Conservation (phyloP, 108 stramenopile species). For the Aurantiochytrium sp. region DNA sequence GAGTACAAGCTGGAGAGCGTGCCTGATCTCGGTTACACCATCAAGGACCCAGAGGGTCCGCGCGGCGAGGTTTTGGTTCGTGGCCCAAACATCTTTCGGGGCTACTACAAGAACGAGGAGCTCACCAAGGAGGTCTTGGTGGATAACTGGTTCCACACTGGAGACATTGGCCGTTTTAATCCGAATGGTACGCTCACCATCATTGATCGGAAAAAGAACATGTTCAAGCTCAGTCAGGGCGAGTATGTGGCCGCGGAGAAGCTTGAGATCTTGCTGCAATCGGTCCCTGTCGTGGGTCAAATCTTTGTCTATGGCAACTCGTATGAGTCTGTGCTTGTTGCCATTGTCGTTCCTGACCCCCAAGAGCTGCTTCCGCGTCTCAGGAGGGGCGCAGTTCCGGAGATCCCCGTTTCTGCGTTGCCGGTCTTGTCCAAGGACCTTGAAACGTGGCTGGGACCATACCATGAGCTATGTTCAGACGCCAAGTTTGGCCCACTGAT, state of each 20-base stretch:
- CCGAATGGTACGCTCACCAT: slow-evolving; percentile 68
- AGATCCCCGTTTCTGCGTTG: neutral
- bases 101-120: slow-evolving; percentile 74
- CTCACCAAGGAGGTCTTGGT: slow-evolving; percentile 66
- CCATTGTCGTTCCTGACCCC: slow-evolving; percentile 2
- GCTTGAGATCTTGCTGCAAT: slow-evolving; percentile 72
- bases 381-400: neutral
- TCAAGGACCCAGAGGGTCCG: neutral
- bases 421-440: neutral
- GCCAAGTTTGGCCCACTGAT: neutral
- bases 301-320: slow-evolving; percentile 7
- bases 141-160: slow-evolving; percentile 73
- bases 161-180: slow-evolving; percentile 79
- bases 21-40: neutral
- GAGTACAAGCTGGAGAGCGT: slow-evolving; percentile 7
- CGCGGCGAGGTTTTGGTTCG: slow-evolving; percentile 63
- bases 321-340: neutral
- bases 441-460: neutral
- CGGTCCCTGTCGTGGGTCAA: slow-evolving; percentile 55
- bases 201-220: slow-evolving; percentile 82
- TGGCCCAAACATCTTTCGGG: slow-evolving; percentile 59
- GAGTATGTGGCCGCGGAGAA: slow-evolving; percentile 82
- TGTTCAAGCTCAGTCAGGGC: slow-evolving; percentile 83
- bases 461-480: neutral
- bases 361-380: neutral